Base-by-base conservation (phyloP, 2,329 filamentous ascomycete genomes). In the Chrysoporthe puriensis region DNA sequence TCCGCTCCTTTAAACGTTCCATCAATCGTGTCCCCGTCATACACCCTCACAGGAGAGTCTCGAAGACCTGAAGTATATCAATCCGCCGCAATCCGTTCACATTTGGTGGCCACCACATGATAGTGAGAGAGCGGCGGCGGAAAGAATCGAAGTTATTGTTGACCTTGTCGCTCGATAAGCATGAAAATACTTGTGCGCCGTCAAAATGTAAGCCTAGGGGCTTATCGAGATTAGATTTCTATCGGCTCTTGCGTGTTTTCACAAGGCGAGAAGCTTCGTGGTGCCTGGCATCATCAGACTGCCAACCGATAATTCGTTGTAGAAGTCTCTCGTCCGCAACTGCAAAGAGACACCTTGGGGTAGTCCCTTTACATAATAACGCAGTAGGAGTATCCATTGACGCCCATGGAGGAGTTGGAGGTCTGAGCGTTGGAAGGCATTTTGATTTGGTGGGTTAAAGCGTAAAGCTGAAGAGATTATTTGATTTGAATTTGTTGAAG, bases 291-390 rank as follows among this genome's bases (percentile, higher is more conserved):
- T 54, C 13, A 1, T 32, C 16, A 21, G 40, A 42, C 58, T 26
- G 26, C 21, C 36, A 46, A n/a, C 42, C 14, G 16, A 44, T 40
- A 16, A 14, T 58, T 21, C 34, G 56, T 21, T 66, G 16, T 18
- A 46, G 52, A 40, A n/a, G 16, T 43, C 9, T 16, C 26, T 40
- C 40, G 46, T 36, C 60, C 60, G 67, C 46, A 66, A 54, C 32
- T 56, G 64, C 57, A 64, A 69, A 64, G 61, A 64, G 42, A 50
- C 61, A n/a, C 36, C 54, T 13, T 3, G 3, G 32, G 43, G 52
- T 5, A 18, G 32, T 56, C 34, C 0, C 42, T 76, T 75, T 77
- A 78, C 75, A 78, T 76, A 72, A 77, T 72, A 72, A 76, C 71
- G 72, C 76, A 78, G 73, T 74, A 74, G 72, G 69, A 72, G 70